Base-by-base conservation (phyloP, 495 filamentous ascomycete species). In the Penicillium mononematosum region DNA sequence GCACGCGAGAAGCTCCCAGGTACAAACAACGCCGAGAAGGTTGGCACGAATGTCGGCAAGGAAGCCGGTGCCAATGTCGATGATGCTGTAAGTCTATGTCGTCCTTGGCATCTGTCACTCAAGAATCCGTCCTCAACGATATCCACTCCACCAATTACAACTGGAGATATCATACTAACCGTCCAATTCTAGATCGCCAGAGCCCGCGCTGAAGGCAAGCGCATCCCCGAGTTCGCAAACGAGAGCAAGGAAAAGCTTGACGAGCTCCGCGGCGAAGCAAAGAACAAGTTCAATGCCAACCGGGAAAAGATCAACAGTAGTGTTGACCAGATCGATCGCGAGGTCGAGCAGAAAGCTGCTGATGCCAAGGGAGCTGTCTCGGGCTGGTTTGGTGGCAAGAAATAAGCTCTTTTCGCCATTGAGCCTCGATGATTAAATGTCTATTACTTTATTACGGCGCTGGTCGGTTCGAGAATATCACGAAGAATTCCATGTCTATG, bases 301-400 rank as follows among this genome's bases (percentile, higher is more conserved):
- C 11, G 66, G 14, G 75, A 79, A 16, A 72, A 69, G 46, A 65
- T 81, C 57, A 89, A 92, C 44, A 55, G 62, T 14, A 65, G 70
- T 10, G 70, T 82, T 17, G 79, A 84, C 29, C 72, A 75, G 49
- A 65, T 81, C 27, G 91, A 94, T 69, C 81, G 83, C 56, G 90
- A 85, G 64, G 81, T 96, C 24, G 89, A 91, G 76, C 77, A 86
- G 61, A 85, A 85, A 62, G 83, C 91, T 12, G 70, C 83, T 7
- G 88, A 93, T 70, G 87, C 90, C 10, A 95, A 95, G 83, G 81
- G 85, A 50, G 83, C 83, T 19, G 71, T 94, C 56, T 86, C 85
- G 27, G 83, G 86, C 51, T 96, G 91, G 91, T 92, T 96, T 59
- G 85, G 89, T 34, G 65, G 76, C 36, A 83, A 83, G 69, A 82